Conservation (phyloP, 192 early-diverging fungal species). For the Umbelopsis ramanniana region DNA sequence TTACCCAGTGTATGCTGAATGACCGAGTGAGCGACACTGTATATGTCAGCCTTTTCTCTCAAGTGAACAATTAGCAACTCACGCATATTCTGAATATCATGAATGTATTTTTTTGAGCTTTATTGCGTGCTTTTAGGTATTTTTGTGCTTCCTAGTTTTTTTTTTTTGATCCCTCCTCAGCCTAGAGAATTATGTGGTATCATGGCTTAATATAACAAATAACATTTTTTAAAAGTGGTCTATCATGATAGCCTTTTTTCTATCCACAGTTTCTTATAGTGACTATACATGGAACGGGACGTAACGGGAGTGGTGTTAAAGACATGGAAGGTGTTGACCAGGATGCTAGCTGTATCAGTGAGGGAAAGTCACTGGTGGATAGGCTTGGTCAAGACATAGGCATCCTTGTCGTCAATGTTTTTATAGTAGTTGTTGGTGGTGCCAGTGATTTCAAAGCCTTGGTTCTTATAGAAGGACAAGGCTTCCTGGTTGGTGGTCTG, state of each 20-base stretch:
- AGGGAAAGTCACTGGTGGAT: constrained; percentile 10
- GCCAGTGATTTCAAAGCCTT: constrained; percentile 67
- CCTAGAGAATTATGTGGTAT: too few species aligned
- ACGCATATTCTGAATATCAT: too few species aligned
- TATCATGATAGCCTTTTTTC: constrained; percentile 9
- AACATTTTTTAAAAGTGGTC: too few species aligned
- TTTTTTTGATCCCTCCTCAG: too few species aligned
- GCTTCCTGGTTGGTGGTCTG: constrained; percentile 83
- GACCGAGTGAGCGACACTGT: too few species aligned
- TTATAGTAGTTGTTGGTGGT: constrained; percentile 81
- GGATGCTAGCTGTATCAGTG: neutral
- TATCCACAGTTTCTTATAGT: constrained; percentile 15
- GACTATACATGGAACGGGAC: constrained; percentile 15
- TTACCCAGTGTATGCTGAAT: too few species aligned
- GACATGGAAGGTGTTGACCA: constrained; percentile 15
- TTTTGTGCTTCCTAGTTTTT: too few species aligned
- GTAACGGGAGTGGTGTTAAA: neutral
- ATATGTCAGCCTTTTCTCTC: too few species aligned
- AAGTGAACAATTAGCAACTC: too few species aligned
- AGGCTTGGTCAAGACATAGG: constrained; percentile 54
- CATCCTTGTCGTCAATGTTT: constrained; percentile 82
- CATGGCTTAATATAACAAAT: neutral
- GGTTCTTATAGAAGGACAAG: constrained; percentile 79
- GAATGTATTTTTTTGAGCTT: too few species aligned
- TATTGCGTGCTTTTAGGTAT: too few species aligned